Evolutionary conservation across 495 filamentous ascomycete genomes (phyloP), one percentile per base, ranked within the genome.

Genomic region (Friedmanniomyces simplex): DNA sequence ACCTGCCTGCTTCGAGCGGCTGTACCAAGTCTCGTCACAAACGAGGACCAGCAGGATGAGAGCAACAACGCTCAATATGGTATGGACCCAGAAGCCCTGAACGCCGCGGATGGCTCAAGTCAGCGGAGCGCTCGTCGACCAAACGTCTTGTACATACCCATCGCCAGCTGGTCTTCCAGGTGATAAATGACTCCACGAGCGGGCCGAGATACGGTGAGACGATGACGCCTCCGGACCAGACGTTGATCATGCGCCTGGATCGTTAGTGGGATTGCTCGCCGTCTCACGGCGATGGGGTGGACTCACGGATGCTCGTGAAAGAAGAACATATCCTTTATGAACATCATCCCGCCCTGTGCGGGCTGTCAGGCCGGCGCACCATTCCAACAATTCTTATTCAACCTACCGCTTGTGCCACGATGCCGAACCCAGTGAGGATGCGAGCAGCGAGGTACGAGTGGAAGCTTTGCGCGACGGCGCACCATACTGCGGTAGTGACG

Each of bases 311-410:
- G 46, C 47, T 61, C 54, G 30, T 61, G 58, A 30, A 61, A 52
- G 54, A 61, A 61, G 55, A 61, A 61, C 58, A 61, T 61, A 52
- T 61, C 58, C 37, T 58, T 57, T 28, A 61, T 58, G 36, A 36
- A 61, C 58, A 57, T 34, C 30, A 61, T 24, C 2, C 53, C 58
- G 30, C 43, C 49, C 54, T 61, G 58, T 42, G 18, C 34, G 34
- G 51, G n/a, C 41, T 18, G 22, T 51, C 34, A 37, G 34, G 34
- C 34, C 34, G 8, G 8, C 34, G 16, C 34, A 37, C 8, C 34
- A 37, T 16, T 16, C 8, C 16, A 37, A 8, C 16, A 37, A 37
- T 37, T 37, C 48, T 28, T n/a, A 20, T 14, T n/a, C 13, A 12
- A 53, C 51, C 10, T 53, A 53, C 51, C 26, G 28, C n/a, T 41